phyloP scores from a whole-genome alignment of 2,329 filamentous ascomycete genomes.

The Penicillium sp. region DNA sequence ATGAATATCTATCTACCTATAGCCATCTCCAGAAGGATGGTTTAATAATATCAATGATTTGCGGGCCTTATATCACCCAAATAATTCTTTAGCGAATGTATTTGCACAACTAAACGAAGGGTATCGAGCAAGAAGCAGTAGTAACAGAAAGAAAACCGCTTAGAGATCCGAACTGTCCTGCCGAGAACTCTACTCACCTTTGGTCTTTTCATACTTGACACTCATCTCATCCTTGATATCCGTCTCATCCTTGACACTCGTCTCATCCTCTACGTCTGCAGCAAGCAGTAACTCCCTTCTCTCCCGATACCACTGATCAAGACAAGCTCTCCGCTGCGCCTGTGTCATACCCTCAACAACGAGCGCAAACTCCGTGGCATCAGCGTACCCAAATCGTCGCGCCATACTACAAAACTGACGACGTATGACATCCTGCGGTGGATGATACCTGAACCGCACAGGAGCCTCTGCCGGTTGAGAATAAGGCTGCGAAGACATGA shows the following conservation, averaged over 20 bases:
- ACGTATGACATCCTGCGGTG: slow-evolving; percentile 68
- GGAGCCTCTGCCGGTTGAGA: slow-evolving; percentile 39
- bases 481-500: slow-evolving; percentile 26
- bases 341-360: slow-evolving; percentile 90
- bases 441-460: slow-evolving; percentile 64
- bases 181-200: background rate
- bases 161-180: background rate
- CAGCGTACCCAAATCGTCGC: slow-evolving; percentile 70
- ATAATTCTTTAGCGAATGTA: background rate
- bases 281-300: slow-evolving; percentile 54
- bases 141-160: background rate
- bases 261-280: background rate
- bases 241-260: slow-evolving; percentile 1
- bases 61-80: background rate
- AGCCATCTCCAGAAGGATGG: background rate
- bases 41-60: background rate
- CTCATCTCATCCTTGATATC: background rate
- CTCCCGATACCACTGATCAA: slow-evolving; percentile 76
- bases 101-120: background rate
- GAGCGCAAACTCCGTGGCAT: slow-evolving; percentile 79
- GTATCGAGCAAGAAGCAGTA: slow-evolving; percentile 4
- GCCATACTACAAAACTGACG: slow-evolving; percentile 94
- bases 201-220: background rate
- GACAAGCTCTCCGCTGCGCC: slow-evolving; percentile 71
- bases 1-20: background rate